phyloP scores from a whole-genome alignment of 2,329 filamentous ascomycete genomes.

The Neophaeococcomyces aloes region DNA sequence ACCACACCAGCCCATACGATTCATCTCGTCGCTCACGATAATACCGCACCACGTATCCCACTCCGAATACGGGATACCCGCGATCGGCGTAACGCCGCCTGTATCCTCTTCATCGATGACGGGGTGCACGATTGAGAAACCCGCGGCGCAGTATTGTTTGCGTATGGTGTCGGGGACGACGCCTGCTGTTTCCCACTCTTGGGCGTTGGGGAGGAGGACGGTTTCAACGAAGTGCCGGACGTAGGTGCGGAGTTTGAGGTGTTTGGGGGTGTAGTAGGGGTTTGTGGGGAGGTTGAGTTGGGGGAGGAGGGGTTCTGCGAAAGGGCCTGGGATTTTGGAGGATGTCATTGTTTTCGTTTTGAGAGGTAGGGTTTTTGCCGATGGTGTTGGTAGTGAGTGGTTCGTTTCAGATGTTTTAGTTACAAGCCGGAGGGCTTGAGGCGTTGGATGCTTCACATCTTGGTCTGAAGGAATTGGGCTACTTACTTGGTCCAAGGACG shows the following conservation, averaged over 20 bases:
- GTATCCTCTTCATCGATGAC: slow-evolving; percentile 53
- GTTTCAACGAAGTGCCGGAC: slow-evolving; percentile 57
- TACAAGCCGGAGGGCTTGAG: no score
- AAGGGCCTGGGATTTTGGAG: slow-evolving; percentile 42
- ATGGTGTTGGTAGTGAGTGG: no score
- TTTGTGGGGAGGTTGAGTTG: slow-evolving; percentile 52
- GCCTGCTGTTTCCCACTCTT: slow-evolving; percentile 62
- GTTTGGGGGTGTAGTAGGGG: slow-evolving; percentile 58
- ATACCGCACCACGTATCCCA: slow-evolving; percentile 61
- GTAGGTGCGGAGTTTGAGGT: slow-evolving; percentile 55
- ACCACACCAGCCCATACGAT: slow-evolving; percentile 52
- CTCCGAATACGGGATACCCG: slow-evolving; percentile 57
- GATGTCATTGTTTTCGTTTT: background rate
- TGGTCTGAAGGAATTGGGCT: no score
- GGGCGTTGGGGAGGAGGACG: slow-evolving; percentile 49
- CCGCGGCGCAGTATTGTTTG: slow-evolving; percentile 51
- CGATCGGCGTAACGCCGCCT: slow-evolving; percentile 58
- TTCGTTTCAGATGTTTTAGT: no score
- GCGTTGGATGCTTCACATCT: no score
- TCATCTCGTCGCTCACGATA: slow-evolving; percentile 63
- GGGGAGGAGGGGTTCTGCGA: slow-evolving; percentile 64
- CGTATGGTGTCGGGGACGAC: slow-evolving; percentile 55
- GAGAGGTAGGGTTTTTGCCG: no score
- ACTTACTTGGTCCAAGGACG: no score
- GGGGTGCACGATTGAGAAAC: slow-evolving; percentile 57